A percentile compares a stretch with the other conserved stretches of the same genome.
Evolutionary conservation across 371 early-diverging fungal species (phyloP).

Genomic region (Syncephalastrum racemosum): DNA sequence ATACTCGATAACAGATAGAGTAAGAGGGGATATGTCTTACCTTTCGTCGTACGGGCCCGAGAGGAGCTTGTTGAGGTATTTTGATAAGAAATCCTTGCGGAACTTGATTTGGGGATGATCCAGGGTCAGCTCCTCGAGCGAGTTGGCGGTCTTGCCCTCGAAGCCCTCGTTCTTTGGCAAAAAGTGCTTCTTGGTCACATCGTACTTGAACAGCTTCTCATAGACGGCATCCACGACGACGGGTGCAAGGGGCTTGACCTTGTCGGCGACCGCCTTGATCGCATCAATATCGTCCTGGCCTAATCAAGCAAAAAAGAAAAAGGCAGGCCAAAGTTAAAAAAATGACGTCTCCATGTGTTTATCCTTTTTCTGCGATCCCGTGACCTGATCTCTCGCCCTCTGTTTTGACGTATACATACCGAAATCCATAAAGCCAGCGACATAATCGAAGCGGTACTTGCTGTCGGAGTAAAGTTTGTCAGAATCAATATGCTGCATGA

Average conservation of each 20-base stretch:
- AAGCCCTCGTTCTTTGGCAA: constrained; percentile 73
- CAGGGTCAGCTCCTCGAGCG: constrained; percentile 51
- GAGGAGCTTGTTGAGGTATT: constrained; percentile 74
- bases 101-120: constrained; percentile 77
- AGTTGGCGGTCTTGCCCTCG: constrained; percentile 41
- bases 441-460: constrained; percentile 72
- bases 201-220: constrained; percentile 58
- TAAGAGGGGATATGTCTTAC: constrained; percentile 3
- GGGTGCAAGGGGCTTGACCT: constrained; percentile 72
- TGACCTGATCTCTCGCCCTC: too few species aligned
- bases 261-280: constrained; percentile 64
- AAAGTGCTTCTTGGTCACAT: constrained; percentile 64
- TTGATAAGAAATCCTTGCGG: constrained; percentile 75
- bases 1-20: too few species aligned
- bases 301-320: constrained; percentile 3
- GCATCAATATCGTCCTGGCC: constrained; percentile 47
- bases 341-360: too few species aligned
- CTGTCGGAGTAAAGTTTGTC: constrained; percentile 65
- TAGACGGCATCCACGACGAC: constrained; percentile 79
- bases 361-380: too few species aligned
- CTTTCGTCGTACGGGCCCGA: constrained; percentile 71
- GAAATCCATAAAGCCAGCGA: constrained; percentile 69
- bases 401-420: constrained; percentile 26
- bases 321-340: too few species aligned
- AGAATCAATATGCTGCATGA: constrained; percentile 60